Evolutionary conservation across 2,329 filamentous ascomycete species (phyloP).

Genomic region (Acrocalymma vagum): DNA sequence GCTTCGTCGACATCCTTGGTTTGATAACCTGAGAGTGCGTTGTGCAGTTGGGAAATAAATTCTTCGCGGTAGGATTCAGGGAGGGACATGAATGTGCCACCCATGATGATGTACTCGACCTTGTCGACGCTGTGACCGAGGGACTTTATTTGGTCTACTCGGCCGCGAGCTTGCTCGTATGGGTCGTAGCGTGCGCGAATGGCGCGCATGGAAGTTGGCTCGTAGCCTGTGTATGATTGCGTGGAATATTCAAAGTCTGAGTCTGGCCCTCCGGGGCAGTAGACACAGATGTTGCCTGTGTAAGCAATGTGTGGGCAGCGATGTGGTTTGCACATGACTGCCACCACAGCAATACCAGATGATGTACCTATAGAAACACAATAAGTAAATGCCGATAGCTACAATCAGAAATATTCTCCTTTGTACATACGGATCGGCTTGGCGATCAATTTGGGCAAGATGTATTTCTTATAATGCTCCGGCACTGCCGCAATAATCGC

Average conservation of each 20-base stretch:
- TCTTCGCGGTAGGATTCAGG: constrained; percentile 87
- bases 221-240: constrained; percentile 98
- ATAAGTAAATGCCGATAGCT: too few relatives aligned
- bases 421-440: constrained; percentile 82
- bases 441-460: constrained; percentile 92
- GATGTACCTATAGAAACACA: constrained; percentile 84
- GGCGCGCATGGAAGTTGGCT: constrained; percentile 97
- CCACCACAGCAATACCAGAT: constrained; percentile 96
- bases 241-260: constrained; percentile 99
- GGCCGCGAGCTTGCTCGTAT: constrained; percentile 94
- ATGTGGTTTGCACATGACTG: constrained; percentile 99
- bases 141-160: constrained; percentile 95
- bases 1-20: constrained; percentile 95
- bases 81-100: constrained; percentile 98
- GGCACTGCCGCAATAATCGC: constrained; percentile 98
- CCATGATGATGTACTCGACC: constrained; percentile 99
- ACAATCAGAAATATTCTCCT: background rate
- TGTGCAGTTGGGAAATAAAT: constrained; percentile 96
- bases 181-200: constrained; percentile 97
- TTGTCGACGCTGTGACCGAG: constrained; percentile 98
- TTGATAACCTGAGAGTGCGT: constrained; percentile 94
- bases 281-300: constrained; percentile 98
- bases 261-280: constrained; percentile 96
- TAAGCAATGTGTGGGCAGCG: constrained; percentile 97
- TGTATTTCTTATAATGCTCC: constrained; percentile 99